Conservation (phyloP, 2,329 filamentous ascomycete species). For the Aspergillus udagawae region DNA sequence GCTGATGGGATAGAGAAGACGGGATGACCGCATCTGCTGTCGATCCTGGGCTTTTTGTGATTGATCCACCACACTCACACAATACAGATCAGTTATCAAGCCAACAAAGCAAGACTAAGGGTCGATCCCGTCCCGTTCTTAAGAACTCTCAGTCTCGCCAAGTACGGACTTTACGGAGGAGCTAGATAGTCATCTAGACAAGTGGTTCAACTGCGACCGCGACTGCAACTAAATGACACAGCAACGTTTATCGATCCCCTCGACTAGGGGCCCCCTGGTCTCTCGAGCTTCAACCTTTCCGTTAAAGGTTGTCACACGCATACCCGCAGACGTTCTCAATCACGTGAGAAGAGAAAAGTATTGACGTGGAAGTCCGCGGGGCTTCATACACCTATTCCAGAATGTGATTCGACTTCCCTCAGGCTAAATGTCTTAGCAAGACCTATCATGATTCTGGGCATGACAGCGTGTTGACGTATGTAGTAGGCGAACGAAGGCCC, state of each 20-base stretch:
- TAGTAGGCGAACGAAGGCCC: not conserved
- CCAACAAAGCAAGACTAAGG: not conserved
- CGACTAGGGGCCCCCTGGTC: not conserved
- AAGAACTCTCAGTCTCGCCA: not conserved
- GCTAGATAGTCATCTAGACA: not conserved
- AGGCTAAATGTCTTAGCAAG: not conserved
- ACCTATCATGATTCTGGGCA: not conserved
- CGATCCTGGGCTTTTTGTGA: not conserved
- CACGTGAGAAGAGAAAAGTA: constrained; percentile 10
- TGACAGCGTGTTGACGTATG: not conserved
- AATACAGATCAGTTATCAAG: not conserved
- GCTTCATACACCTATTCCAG: not conserved
- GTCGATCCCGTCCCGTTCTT: not conserved
- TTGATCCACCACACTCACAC: not conserved
- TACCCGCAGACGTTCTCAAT: constrained; percentile 17
- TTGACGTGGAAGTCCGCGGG: not conserved
- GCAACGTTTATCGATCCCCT: not conserved
- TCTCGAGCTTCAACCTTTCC: not conserved
- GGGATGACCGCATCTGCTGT: not conserved
- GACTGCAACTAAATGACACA: not conserved
- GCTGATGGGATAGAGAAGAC: not conserved
- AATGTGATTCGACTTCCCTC: not conserved
- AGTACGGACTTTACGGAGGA: not conserved
- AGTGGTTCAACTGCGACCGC: too few relatives aligned
- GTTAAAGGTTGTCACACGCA: constrained; percentile 4